Conservation (phyloP, 345 rosid genomes). For the Brassica juncea region DNA sequence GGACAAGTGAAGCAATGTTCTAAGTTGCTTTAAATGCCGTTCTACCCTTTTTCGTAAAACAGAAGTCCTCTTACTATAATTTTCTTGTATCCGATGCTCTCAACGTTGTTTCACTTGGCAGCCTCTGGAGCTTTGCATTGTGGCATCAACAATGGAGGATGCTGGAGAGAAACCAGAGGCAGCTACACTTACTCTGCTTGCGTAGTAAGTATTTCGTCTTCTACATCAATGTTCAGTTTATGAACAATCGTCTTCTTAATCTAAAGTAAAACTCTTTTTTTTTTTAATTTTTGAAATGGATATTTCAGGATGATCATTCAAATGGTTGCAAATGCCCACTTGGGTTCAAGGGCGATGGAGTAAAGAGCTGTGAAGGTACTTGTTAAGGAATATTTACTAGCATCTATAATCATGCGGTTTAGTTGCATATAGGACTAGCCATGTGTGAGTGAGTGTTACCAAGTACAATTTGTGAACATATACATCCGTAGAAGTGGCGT, state of each 20-base stretch:
- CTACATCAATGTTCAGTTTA: not conserved
- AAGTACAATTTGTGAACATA: too few species aligned
- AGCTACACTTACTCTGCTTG: constrained; percentile 81
- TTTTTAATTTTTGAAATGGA: constrained; percentile 5
- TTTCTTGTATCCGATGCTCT: not conserved
- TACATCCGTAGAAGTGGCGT: too few species aligned
- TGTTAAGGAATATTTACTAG: not conserved
- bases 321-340: constrained; percentile 81
- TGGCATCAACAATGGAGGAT: constrained; percentile 82
- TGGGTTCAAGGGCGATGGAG: constrained; percentile 89
- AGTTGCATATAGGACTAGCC: not conserved
- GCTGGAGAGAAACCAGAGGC: constrained; percentile 74
- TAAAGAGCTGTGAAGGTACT: constrained; percentile 75
- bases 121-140: constrained; percentile 81
- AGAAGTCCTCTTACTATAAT: not conserved
- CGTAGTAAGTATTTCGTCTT: constrained; percentile 51
- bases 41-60: not conserved
- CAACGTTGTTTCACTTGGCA: constrained; percentile 39
- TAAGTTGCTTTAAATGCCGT: not conserved
- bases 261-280: not conserved
- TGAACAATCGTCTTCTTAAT: constrained; percentile 10
- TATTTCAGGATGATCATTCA: constrained; percentile 60
- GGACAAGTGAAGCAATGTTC: not conserved
- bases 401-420: too few species aligned
- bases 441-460: too few species aligned